Base-by-base conservation (phyloP, 768 basidiomycete genomes). In the Kwoniella bestiolae region DNA sequence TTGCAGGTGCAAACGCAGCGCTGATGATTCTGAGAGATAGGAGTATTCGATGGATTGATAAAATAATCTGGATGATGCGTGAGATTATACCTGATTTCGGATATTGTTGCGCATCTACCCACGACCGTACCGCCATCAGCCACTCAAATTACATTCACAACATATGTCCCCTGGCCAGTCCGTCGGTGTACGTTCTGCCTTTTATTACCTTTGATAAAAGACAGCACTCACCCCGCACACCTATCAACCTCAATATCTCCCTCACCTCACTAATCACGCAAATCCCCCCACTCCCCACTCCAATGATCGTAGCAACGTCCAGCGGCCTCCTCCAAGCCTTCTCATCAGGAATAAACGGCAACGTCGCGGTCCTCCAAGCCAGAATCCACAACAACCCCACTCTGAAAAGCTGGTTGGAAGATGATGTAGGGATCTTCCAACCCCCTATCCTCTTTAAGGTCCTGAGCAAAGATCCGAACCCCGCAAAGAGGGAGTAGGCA, bases 31-130 rank as follows among this genome's bases (percentile, higher is more conserved):
- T 23, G 1, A 61, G 3, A 23, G 60, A 23, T 23, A 61, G 25
- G 34, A 61, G 60, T 25, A 52, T 35, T 3, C 60, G 49, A 45
- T 61, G 50, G 51, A 61, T 61, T 14, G 60, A 51, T 38, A 60
- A 25, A 4, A 50, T 14, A 8, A 50, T 34, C 18, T 60, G 44
- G 3, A 60, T 26, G 28, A 50, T 23, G 23, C 59, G 35, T 14
- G 59, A 47, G 14, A 44, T 12, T 2, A 60, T 5, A 29, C 59
- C 46, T 29, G 59, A 29, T 49, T 35, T 46, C 23, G 46, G 29
- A 35, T 41, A 23, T 14, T 32, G 23, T 25, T 47, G 46, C 8
- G 14, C 26, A 21, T 41, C 12, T 2, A 14, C 12, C 38, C 11
- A 38, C 35, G 3, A 38, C 9, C 12, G 12, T 2, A 41, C 0